phyloP scores from a whole-genome alignment of 1,139 yeast genomes.

The Debaryomycetaceae sp. region DNA sequence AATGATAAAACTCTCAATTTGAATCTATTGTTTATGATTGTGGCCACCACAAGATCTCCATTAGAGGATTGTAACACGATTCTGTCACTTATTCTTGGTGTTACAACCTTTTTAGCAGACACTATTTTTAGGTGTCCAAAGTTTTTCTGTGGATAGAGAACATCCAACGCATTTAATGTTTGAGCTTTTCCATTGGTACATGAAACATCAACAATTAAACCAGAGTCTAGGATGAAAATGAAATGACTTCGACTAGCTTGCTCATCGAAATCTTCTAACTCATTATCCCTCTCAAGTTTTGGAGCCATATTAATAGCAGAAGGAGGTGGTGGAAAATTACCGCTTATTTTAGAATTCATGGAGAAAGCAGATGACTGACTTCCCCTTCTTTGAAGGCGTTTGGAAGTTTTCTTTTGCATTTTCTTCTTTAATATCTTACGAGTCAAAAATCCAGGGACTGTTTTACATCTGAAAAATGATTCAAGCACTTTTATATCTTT shows the following conservation, averaged over 20 bases:
- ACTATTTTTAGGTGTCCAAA: conserved; percentile 24
- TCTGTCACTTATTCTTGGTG: conserved; percentile 76
- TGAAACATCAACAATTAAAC: conserved; percentile 45
- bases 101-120: conserved; percentile 53
- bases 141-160: conserved; percentile 18
- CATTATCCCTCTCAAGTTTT: conserved; percentile 1
- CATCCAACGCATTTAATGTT: conserved; percentile 20
- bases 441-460: conserved; percentile 49
- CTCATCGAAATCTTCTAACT: conserved; percentile 8
- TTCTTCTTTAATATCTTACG: conserved; percentile 37
- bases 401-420: conserved; percentile 8
- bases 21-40: conserved; percentile 68
- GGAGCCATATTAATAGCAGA: conserved; percentile 3
- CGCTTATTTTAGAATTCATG: conserved; percentile 22
- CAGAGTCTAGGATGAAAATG: conserved; percentile 37
- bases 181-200: conserved; percentile 46
- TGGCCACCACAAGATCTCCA: conserved; percentile 57
- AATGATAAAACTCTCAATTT: conserved; percentile 49
- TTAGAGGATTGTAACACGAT: conserved; percentile 54
- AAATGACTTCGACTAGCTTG: conserved; percentile 27
- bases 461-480: conserved; percentile 56
- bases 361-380: conserved; percentile 26
- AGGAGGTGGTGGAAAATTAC: conserved; percentile 32
- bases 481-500: conserved; percentile 42
- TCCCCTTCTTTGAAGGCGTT: conserved; percentile 17